A percentile compares a stretch with the other conserved stretches of the same genome.
Evolutionary conservation across 768 basidiomycete species (phyloP).

Genomic region (Amyloporia xantha): DNA sequence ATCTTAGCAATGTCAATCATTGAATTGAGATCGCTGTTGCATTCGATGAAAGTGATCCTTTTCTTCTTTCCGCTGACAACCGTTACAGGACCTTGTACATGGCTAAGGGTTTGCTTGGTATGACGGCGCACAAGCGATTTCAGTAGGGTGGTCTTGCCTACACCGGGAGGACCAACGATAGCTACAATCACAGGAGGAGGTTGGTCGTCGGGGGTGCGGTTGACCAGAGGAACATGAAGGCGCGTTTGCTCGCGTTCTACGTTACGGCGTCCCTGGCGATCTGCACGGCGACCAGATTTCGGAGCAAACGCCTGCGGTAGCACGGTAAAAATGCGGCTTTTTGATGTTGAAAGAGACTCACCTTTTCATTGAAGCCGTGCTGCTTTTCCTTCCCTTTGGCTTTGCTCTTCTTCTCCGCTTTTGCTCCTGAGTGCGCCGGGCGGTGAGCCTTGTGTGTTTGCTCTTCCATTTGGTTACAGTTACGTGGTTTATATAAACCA

Average conservation of each 20-base stretch:
- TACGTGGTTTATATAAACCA: no score
- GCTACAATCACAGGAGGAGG: conserved; percentile 94
- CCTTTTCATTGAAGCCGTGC: conserved; percentile 88
- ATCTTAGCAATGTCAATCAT: conserved; percentile 99
- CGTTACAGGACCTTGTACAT: conserved; percentile 90
- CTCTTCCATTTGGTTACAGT: conserved; percentile 51
- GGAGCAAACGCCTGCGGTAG: conserved; percentile 90
- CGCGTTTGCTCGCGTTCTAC: conserved; percentile 92
- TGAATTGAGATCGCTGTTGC: conserved; percentile 94
- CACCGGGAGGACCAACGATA: conserved; percentile 93
- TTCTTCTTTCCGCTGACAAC: conserved; percentile 91
- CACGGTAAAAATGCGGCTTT: background rate
- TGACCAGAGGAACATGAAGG: conserved; percentile 92
- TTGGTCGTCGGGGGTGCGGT: conserved; percentile 85
- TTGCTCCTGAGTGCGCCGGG: conserved; percentile 61
- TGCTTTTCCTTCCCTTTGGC: conserved; percentile 63
- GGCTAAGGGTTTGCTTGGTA: conserved; percentile 88
- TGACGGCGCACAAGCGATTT: conserved; percentile 88
- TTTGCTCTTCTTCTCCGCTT: conserved; percentile 70
- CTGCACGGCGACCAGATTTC: conserved; percentile 83
- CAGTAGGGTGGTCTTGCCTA: conserved; percentile 92
- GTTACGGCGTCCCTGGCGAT: conserved; percentile 82
- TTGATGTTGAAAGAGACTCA: conserved; percentile 30
- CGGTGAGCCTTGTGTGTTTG: conserved; percentile 80
- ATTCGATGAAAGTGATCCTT: conserved; percentile 93